Evolutionary conservation across 192 early-diverging fungal species (phyloP).

Genomic region (Allomyces macrogynus): DNA sequence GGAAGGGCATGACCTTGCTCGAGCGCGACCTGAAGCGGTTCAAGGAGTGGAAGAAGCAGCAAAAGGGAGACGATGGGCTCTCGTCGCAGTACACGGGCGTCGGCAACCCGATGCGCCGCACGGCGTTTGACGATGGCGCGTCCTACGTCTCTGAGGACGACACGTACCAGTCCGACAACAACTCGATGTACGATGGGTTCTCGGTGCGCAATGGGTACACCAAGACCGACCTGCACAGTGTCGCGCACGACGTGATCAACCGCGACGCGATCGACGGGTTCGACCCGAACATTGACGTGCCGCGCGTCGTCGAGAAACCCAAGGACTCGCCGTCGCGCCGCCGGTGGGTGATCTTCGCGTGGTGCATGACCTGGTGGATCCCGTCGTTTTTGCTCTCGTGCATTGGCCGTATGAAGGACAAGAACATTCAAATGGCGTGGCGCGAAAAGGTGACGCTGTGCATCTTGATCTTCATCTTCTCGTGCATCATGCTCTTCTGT

Average conservation of each 20-base stretch:
- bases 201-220: neutral
- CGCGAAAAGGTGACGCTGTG: conserved; percentile 90
- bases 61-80: neutral
- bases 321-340: conserved; percentile 33
- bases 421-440: conserved; percentile 80
- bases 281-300: conserved; percentile 4
- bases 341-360: conserved; percentile 71
- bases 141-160: neutral
- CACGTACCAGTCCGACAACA: neutral
- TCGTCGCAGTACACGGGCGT: neutral
- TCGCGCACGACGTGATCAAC: conserved; percentile 4
- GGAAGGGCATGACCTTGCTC: neutral
- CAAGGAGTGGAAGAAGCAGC: conserved; percentile 1
- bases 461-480: conserved; percentile 59
- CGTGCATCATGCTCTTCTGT: conserved; percentile 62
- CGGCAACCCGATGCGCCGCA: neutral
- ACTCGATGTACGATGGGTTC: neutral
- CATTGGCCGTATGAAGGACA: conserved; percentile 60
- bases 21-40: neutral
- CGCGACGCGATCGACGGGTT: conserved; percentile 1
- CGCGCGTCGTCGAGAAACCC: conserved; percentile 15
- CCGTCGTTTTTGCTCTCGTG: conserved; percentile 41
- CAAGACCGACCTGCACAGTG: no score
- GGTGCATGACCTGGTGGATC: conserved; percentile 62
- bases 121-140: neutral